Evolutionary conservation across 176 grass and related monocot species (phyloP).

Genomic region (Carex scoparia): DNA sequence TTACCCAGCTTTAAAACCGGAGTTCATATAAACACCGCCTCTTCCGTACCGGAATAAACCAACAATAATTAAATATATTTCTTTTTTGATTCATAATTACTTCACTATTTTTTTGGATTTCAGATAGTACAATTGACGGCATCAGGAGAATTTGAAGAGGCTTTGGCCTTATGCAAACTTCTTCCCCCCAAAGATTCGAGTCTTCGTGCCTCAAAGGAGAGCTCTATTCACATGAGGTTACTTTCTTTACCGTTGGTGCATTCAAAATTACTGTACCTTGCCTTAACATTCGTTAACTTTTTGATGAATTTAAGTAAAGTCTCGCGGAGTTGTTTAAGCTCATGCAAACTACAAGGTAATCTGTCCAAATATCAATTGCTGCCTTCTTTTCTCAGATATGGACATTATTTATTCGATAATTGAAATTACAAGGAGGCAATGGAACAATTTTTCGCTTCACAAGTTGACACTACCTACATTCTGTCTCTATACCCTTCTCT

Average conservation of each 20-base stretch:
- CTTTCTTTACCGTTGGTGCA: constrained; percentile 9
- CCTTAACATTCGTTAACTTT: constrained; percentile 18
- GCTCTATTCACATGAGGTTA: constrained; percentile 97
- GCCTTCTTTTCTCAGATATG: constrained; percentile 59
- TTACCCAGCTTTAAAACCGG: neutral
- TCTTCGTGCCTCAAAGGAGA: constrained; percentile 90
- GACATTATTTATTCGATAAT: constrained; percentile 87
- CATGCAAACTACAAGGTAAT: neutral
- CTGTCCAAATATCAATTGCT: neutral
- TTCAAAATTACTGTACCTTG: constrained; percentile 21
- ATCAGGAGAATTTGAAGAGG: constrained; percentile 98
- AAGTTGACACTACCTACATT: constrained; percentile 93
- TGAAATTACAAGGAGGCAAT: constrained; percentile 88
- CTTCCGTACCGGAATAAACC: neutral
- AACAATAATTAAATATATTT: neutral
- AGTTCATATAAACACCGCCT: neutral
- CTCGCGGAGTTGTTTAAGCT: neutral
- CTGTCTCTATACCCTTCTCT: constrained; percentile 77
- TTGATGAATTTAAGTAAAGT: neutral
- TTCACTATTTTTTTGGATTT: constrained; percentile 24
- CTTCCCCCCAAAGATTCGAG: constrained; percentile 96
- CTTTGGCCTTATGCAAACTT: constrained; percentile 85
- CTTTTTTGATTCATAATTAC: neutral
- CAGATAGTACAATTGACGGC: constrained; percentile 98
- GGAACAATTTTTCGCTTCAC: constrained; percentile 85